phyloP scores from a whole-genome alignment of 805 yeast genomes.

The Schizosaccharomyces octosporus region DNA sequence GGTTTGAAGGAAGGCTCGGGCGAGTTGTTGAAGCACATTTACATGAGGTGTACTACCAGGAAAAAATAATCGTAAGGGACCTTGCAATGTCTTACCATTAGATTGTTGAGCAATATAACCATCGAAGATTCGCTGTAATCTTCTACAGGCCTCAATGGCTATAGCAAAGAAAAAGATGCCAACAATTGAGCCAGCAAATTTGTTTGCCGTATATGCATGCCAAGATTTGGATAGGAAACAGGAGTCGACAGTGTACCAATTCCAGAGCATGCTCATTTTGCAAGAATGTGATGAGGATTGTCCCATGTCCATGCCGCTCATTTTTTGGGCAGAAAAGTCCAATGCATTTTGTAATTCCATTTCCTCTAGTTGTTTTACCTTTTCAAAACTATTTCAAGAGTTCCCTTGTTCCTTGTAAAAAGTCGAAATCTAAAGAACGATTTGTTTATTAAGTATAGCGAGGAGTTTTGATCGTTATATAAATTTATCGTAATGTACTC shows the following conservation, averaged over 20 bases:
- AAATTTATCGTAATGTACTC: no score
- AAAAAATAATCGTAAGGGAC: not conserved
- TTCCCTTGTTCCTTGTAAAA: no score
- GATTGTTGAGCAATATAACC: conserved; percentile 16
- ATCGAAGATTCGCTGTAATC: conserved; percentile 25
- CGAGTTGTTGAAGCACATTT: conserved; percentile 16
- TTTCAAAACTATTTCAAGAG: no score
- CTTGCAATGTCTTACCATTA: not conserved
- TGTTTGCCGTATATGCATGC: conserved; percentile 36
- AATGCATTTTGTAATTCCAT: no score
- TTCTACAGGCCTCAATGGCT: conserved; percentile 31
- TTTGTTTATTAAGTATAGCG: no score
- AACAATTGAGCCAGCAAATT: conserved; percentile 47
- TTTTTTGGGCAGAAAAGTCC: not conserved
- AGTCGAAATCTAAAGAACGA: no score
- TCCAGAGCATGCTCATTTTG: conserved; percentile 35
- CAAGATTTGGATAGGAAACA: conserved; percentile 40
- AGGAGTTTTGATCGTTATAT: no score
- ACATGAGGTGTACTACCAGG: not conserved
- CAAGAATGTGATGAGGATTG: conserved; percentile 8
- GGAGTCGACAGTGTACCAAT: conserved; percentile 43
- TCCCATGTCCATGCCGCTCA: not conserved
- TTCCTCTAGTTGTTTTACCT: no score
- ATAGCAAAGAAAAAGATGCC: conserved; percentile 37
- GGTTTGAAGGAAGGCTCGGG: conserved; percentile 26